Conservation (phyloP, 2,329 filamentous ascomycete genomes). For the Neofusicoccum sp. region DNA sequence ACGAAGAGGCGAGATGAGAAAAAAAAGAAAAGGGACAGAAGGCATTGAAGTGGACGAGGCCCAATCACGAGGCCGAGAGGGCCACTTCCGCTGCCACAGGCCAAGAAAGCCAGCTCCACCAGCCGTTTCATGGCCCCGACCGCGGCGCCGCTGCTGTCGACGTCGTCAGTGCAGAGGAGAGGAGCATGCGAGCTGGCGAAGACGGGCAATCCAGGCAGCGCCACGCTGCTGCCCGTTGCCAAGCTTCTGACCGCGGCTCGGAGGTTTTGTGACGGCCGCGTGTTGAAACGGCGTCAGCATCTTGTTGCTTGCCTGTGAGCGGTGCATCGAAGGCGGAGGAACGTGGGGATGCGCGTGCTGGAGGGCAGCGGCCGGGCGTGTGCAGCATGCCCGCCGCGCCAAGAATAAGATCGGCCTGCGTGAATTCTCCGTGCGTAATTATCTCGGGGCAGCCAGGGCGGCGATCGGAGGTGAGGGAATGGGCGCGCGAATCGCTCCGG, state of each 20-base stretch:
- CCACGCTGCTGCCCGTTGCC: background rate
- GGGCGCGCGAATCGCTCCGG: background rate
- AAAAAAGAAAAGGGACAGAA: background rate
- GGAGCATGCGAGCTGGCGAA: background rate
- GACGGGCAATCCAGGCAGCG: background rate
- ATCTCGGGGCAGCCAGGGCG: background rate
- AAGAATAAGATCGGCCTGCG: background rate
- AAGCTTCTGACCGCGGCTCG: background rate
- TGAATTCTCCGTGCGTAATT: conserved; percentile 10
- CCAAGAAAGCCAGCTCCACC: conserved; percentile 4
- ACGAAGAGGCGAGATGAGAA: conserved; percentile 12
- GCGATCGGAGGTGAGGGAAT: background rate
- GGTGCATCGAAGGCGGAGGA: background rate
- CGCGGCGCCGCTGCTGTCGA: no score
- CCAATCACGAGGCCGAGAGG: background rate
- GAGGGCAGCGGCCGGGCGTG: background rate
- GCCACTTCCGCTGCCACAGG: background rate
- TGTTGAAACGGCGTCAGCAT: background rate
- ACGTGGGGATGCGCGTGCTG: background rate
- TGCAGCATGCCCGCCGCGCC: background rate
- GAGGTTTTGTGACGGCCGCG: background rate
- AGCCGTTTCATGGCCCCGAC: conserved; percentile 6
- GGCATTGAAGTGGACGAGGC: background rate
- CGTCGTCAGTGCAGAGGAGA: background rate
- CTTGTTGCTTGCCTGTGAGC: background rate